Evolutionary conservation across 768 basidiomycete species (phyloP).

Genomic region (Boletus edulis): DNA sequence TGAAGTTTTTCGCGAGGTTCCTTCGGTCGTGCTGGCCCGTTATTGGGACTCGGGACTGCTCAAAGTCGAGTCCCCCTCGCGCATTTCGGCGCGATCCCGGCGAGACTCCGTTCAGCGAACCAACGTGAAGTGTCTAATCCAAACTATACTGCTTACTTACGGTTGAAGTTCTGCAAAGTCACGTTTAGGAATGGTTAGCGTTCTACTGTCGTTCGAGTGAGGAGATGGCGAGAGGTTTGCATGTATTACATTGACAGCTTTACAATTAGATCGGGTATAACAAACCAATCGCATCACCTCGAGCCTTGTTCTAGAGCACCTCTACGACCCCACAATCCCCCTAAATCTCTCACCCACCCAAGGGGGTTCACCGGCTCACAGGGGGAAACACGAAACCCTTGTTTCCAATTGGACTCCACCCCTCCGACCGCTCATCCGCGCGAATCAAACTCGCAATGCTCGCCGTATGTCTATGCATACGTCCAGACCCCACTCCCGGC

Average conservation of each 20-base stretch:
- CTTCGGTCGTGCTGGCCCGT: no score
- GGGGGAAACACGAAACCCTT: conserved; percentile 53
- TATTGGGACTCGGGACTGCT: no score
- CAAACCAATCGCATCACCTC: background rate
- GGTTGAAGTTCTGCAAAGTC: no score
- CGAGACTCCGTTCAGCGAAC: no score
- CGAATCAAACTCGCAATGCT: conserved; percentile 82
- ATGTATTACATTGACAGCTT: background rate
- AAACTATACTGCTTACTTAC: no score
- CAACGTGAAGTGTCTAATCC: no score
- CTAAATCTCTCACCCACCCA: background rate
- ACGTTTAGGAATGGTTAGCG: no score
- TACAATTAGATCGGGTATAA: conserved; percentile 11
- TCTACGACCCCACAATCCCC: no score
- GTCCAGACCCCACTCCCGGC: conserved; percentile 19
- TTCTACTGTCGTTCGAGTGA: no score
- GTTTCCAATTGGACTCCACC: conserved; percentile 72
- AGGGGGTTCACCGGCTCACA: conserved; percentile 20
- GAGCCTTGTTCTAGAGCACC: background rate
- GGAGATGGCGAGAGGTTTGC: background rate
- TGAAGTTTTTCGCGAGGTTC: no score
- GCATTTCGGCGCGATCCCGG: no score
- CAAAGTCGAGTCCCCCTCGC: no score
- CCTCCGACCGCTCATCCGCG: conserved; percentile 72
- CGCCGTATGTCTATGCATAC: conserved; percentile 74